Base-by-base conservation (phyloP, 768 basidiomycete species). In the Macrolepiota albuminosa region DNA sequence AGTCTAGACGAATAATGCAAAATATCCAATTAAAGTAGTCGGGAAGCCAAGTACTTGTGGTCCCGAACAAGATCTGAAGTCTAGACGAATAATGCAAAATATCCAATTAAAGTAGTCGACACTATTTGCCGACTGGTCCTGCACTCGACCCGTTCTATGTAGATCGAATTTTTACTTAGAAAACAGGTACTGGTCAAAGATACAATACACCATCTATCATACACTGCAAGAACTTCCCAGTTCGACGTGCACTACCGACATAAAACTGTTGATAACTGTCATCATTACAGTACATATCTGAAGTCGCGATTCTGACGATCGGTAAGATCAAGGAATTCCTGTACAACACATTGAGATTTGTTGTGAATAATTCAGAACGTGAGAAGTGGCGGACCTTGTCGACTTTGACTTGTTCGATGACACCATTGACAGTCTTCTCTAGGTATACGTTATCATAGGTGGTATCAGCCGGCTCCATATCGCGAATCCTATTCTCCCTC, bases 291-390 rank as follows among this genome's bases (percentile, higher is more conserved):
- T 31, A 89, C 85, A 66, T 89, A 90, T 73, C 89, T 77, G 71
- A 87, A 89, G 56, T 88, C 86, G 10, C 82, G 78, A 64, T 90
- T 90, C 68, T 89, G 84, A 34, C 72, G 75, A 67, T 91, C 89
- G 1, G 89, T 91, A 64, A 90, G 71, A 67, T 91, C 89, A 72
- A 89, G 69, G 68, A 83, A 87, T 77, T 83, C 87, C 86, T 89
- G 39, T 10, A 29, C 14, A 31, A 47, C 55, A 53, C 16, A 42
- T 10, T 56, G 50, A 45, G 26, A 52, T n/a, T 7, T 57, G 18
- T 18, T 16, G 14, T 43, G 50, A 39, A 46, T 24, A 62, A 43
- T 3, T 43, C n/a, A 43, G 42, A 49, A 49, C 49, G 37, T 54
- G 29, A 37, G 4, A 51, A 8, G n/a, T 48, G 62, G 73, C 57